These are phyloP conservation scores for Cucurbita ficifolia DNA, from an alignment of 306 rosid genomes.

Conservation along the genomic window DNA sequence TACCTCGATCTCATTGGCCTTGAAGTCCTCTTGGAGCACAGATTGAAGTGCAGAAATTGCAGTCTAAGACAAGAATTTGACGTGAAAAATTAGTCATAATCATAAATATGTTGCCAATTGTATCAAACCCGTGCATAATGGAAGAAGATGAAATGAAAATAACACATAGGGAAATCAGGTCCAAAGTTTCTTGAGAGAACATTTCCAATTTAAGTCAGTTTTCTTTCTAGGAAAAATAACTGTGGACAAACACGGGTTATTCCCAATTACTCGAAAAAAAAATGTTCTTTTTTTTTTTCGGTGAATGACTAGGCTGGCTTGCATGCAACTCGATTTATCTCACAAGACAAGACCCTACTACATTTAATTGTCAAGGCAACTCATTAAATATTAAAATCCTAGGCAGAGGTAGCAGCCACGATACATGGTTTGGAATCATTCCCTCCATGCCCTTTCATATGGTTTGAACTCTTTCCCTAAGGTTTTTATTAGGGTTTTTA, in stretches of 20 bases:
- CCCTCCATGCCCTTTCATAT: too few species aligned
- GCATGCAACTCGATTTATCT: too few species aligned
- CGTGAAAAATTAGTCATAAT: neutral
- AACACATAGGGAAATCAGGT: neutral
- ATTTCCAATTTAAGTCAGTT: neutral
- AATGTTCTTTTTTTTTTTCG: neutral
- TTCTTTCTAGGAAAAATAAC: neutral
- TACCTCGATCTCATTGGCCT: constrained; percentile 98
- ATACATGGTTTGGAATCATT: neutral
- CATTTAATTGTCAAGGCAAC: neutral
- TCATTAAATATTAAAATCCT: too few species aligned
- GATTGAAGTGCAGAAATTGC: constrained; percentile 96
- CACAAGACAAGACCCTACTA: neutral
- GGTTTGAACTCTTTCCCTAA: neutral
- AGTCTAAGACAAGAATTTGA: constrained; percentile 33
- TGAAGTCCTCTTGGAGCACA: constrained; percentile 96
- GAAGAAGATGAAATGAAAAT: neutral
- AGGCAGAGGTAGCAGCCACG: too few species aligned
- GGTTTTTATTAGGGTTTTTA: too few species aligned
- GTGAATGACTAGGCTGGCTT: too few species aligned
- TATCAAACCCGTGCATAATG: neutral
- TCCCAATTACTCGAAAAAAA: neutral
- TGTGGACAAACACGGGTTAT: neutral
- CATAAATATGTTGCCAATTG: neutral
- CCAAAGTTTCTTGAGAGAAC: neutral